These are phyloP conservation scores for Alternaria conjuncta DNA, from an alignment of 2,329 filamentous ascomycete species.

Conservation along the genomic window DNA sequence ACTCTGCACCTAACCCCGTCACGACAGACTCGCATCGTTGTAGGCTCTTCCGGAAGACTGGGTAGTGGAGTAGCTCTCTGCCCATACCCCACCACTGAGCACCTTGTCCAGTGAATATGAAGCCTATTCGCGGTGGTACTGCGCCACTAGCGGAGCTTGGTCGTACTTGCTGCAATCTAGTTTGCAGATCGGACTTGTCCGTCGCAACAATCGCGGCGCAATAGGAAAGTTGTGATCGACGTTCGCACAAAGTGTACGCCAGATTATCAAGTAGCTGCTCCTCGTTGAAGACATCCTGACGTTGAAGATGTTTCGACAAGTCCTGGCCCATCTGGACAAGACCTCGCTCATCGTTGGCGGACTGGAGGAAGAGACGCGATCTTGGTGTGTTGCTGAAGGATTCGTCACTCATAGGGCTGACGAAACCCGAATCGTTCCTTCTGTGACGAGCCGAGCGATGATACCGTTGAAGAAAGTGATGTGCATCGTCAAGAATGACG, in stretches of 20 bases:
- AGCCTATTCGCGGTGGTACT: slow-evolving; percentile 8
- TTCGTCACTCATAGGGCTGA: slow-evolving; percentile 7
- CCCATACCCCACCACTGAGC: slow-evolving; percentile 54
- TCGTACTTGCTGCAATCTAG: not conserved
- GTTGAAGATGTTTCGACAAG: slow-evolving; percentile 21
- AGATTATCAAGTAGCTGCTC: slow-evolving; percentile 15
- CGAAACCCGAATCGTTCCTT: slow-evolving; percentile 11
- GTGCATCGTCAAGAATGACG: slow-evolving; percentile 34
- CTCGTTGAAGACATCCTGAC: slow-evolving; percentile 7
- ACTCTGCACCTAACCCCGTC: slow-evolving; percentile 2
- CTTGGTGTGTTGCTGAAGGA: not conserved
- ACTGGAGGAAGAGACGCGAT: slow-evolving; percentile 15
- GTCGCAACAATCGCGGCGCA: slow-evolving; percentile 2
- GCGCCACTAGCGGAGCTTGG: not conserved
- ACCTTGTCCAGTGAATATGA: slow-evolving; percentile 54
- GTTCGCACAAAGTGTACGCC: slow-evolving; percentile 29
- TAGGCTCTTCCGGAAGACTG: slow-evolving; percentile 16
- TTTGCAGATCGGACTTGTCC: slow-evolving; percentile 2
- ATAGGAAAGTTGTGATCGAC: slow-evolving; percentile 10
- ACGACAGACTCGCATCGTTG: slow-evolving; percentile 8
- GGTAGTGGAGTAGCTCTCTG: slow-evolving; percentile 38
- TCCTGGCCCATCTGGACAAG: slow-evolving; percentile 14
- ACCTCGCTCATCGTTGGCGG: slow-evolving; percentile 18
- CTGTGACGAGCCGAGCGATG: not conserved
- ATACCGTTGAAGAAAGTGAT: slow-evolving; percentile 16